Evolutionary conservation across 208 protist species (phyloP).

Genomic region (Lotmaria passim): DNA sequence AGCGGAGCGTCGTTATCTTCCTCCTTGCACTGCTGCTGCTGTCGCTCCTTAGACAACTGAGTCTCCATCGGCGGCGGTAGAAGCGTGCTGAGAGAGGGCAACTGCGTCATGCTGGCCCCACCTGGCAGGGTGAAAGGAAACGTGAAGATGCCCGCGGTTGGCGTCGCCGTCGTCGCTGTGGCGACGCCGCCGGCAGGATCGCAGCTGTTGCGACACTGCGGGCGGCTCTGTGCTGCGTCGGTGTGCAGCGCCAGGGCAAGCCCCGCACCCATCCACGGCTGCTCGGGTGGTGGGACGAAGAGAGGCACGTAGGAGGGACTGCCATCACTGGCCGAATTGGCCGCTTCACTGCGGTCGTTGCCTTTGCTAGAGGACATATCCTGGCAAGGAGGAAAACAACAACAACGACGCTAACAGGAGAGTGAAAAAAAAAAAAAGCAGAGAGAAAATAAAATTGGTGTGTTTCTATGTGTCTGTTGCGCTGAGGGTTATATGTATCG

Average conservation of each 20-base stretch:
- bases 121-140: constrained; percentile 21
- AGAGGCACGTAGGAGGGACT: constrained; percentile 3
- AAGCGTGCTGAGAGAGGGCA: constrained; percentile 16
- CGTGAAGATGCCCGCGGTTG: constrained; percentile 1
- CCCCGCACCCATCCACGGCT: constrained; percentile 9
- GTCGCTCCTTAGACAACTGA: not conserved
- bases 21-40: not conserved
- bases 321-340: constrained; percentile 7
- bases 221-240: not conserved
- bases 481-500: too few relatives aligned
- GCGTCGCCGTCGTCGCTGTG: not conserved
- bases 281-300: constrained; percentile 29
- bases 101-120: not conserved
- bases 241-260: constrained; percentile 1
- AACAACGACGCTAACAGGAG: not conserved
- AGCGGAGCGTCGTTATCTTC: not conserved
- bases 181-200: not conserved
- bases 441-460: too few relatives aligned
- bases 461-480: too few relatives aligned
- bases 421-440: not conserved
- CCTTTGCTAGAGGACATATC: constrained; percentile 3
- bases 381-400: constrained; percentile 2
- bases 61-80: constrained; percentile 4
- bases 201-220: not conserved
- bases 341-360: constrained; percentile 3